Base-by-base conservation (phyloP, 495 filamentous ascomycete species). In the Cetradonia linearis region DNA sequence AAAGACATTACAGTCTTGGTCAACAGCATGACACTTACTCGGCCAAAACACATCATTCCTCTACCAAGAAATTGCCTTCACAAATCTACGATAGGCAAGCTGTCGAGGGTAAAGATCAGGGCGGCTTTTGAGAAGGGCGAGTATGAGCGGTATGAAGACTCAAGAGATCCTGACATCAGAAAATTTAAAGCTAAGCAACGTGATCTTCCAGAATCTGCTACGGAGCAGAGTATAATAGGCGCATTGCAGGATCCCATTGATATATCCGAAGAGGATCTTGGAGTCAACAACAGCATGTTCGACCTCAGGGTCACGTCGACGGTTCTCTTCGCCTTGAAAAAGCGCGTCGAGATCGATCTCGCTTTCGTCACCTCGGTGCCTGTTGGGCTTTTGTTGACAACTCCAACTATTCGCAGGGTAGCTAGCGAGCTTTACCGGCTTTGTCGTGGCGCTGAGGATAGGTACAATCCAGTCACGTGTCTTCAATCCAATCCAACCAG, bases 51-150 rank as follows among this genome's bases (percentile, higher is more conserved):
- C 2, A 27, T 66, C 5, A 47, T 70, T 30, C 67, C 70, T 0
- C 59, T 73, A 5, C 33, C 50, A 0, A 28, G 31, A 28, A n/a
- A n/a, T 2, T 18, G 20, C 16, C 58, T 70, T 36, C 37, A 62
- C 16, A 76, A 71, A 62, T 69, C 74, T 1, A 62, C 76, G 3
- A 69, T 80, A 20, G 78, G 76, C 10, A 81, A 80, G 64, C 47
- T 79, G 9, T 78, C 77, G 9, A 69, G 72, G 6, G 57, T 65
- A 5, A 78, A 77, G 52, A 63, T 79, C n/a, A 63, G 65, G 18
- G 57, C 59, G 0, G 55, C 64, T 1, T 70, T 75, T 14, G 72
- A 76, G 58, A 46, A 34, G 33, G 74, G 73, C 11, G 52, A 30
- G 1, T 76, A 71, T 50, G 20, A 10, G 5, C 18, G 3, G 1